Evolutionary conservation across 2,329 filamentous ascomycete genomes (phyloP).

Genomic region (Trichoderma sp.): DNA sequence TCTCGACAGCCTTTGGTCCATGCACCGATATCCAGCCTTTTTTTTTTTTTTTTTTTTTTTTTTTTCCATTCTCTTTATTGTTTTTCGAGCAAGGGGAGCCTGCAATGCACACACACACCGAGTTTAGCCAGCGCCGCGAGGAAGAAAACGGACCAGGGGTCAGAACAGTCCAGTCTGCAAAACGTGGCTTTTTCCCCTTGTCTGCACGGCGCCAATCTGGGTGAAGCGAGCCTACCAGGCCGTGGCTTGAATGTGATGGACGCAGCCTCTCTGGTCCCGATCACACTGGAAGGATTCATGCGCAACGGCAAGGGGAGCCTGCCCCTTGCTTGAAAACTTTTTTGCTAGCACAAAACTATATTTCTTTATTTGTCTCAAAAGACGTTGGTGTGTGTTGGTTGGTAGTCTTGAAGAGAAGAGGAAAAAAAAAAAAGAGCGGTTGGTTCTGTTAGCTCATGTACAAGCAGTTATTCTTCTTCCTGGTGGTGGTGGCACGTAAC

Average conservation of each 20-base stretch:
- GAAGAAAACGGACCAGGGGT: background rate
- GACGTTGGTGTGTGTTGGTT: background rate
- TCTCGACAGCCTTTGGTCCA: background rate
- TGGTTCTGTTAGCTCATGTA: background rate
- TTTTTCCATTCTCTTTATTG: background rate
- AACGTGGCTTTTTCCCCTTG: constrained; percentile 2
- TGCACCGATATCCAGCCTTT: background rate
- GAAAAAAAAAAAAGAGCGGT: background rate
- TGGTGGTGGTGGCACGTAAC: background rate
- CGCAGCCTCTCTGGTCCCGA: constrained; percentile 3
- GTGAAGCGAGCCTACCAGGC: constrained; percentile 22
- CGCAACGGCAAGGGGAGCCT: constrained; percentile 9
- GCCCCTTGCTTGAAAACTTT: constrained; percentile 14
- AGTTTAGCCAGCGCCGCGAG: background rate
- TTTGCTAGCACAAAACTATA: constrained; percentile 4
- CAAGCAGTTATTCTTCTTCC: background rate
- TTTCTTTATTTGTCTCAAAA: background rate
- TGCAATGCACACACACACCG: constrained; percentile 1
- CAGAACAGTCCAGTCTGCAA: background rate
- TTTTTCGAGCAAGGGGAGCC: background rate
- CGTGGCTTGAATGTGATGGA: constrained; percentile 10
- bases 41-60: background rate
- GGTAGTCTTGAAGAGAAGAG: background rate
- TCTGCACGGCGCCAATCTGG: constrained; percentile 24
- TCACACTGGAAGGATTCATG: background rate